Evolutionary conservation across 1,284 basidiomycete species (phyloP), one percentile per base, ranked within the genome.

Genomic region (Cerioporus squamosus): DNA sequence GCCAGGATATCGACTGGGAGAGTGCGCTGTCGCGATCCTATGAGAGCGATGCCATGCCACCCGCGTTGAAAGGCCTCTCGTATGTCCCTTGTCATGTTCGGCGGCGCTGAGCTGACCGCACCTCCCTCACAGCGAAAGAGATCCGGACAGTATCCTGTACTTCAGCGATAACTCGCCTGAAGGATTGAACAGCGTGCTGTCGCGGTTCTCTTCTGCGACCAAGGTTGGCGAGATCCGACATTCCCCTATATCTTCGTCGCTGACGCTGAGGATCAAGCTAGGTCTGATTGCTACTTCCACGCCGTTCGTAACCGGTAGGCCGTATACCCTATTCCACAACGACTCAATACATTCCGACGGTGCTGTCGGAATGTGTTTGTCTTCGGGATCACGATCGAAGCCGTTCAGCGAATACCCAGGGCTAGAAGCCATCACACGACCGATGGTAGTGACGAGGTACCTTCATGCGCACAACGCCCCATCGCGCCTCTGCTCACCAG

Each of bases 241-340:
- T 22, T 64, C 3, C 10, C 39, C 22, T 22, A 0, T 4, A 10
- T n/a, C 5, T 18, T 15, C 5, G 18, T 18, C 14, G 38, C 38
- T 39, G 14, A 15, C 14, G 15, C 8, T 6, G 12, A 39, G 15
- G 15, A 39, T 9, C 20, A 65, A n/a, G 87, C 73, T 92, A 38
- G 92, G 92, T 15, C 78, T 94, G 20, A 72, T 91, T 14, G 88
- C 87, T 0, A 81, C 92, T 0, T 88, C 90, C 0, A 96, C 94
- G 0, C 93, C 94, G 0, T 96, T 96, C 71, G 78, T 94, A 20
- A 95, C 93, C 0, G 92, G 91, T 10, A 78, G 89, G 20, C 89
- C 90, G 1, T 85, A 90, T 48, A 95, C 94, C 0, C 75, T 96
- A 2, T 87, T 94, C 63, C 75, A 83, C 61, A 83, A 87, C 51